phyloP scores from a whole-genome alignment of 805 yeast genomes.

The Millerago galiae region DNA sequence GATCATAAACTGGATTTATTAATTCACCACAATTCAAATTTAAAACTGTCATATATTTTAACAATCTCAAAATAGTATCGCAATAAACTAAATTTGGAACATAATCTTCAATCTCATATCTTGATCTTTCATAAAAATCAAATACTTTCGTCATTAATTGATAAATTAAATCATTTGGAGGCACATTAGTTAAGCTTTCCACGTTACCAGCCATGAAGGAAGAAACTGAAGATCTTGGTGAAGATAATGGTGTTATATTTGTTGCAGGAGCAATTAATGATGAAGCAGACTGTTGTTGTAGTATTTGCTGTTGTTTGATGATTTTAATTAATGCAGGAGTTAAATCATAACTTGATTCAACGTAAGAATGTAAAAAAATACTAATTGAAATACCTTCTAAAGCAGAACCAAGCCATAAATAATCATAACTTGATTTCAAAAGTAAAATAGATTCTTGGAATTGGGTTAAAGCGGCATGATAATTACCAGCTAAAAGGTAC shows the following conservation, averaged over 20 bases:
- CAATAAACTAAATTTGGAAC: constrained; percentile 79
- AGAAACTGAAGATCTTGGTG: constrained; percentile 43
- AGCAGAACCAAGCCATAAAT: constrained; percentile 83
- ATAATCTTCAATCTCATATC: constrained; percentile 57
- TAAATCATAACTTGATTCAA: constrained; percentile 44
- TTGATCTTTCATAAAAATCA: constrained; percentile 44
- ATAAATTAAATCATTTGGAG: constrained; percentile 29
- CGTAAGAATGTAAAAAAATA: constrained; percentile 49
- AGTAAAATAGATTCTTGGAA: constrained; percentile 67
- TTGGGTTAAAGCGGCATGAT: constrained; percentile 60
- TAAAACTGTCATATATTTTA: constrained; percentile 52
- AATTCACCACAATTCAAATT: constrained; percentile 29
- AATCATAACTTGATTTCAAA: constrained; percentile 60
- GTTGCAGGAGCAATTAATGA: constrained; percentile 7
- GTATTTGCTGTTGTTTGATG: constrained; percentile 13
- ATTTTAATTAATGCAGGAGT: constrained; percentile 27
- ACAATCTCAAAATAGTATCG: constrained; percentile 60
- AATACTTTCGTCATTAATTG: constrained; percentile 34
- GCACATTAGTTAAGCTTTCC: constrained; percentile 3
- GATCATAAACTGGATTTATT: constrained; percentile 33
- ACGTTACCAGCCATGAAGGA: background rate
- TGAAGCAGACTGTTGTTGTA: constrained; percentile 22
- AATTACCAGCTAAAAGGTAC: constrained; percentile 73
- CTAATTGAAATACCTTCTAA: constrained; percentile 76
- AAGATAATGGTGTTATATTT: constrained; percentile 28